A percentile compares a stretch with the other conserved stretches of the same genome.
Evolutionary conservation across 169 alveolate species (phyloP).

Genomic region (Pseudocohnilembus persalinus): DNA sequence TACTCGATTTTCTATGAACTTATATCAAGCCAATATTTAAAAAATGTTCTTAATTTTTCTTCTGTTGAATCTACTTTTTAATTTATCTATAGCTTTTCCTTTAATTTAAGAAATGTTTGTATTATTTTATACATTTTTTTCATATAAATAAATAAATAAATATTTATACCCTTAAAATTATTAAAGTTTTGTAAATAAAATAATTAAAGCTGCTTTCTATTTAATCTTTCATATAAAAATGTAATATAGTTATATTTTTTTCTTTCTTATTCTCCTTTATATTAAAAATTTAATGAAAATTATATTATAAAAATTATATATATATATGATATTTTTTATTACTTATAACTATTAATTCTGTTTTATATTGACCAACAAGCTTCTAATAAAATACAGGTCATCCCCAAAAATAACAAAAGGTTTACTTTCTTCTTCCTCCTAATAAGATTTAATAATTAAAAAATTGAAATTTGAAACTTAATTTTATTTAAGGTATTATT

Average conservation of each 20-base stretch:
- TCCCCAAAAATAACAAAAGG: not conserved
- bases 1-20: conserved; percentile 42
- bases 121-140: too few relatives aligned
- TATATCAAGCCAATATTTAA: conserved; percentile 55
- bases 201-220: not conserved
- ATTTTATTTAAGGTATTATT: too few relatives aligned
- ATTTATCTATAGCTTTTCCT: conserved; percentile 38
- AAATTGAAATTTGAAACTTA: not conserved
- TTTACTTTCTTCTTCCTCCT: not conserved
- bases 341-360: not conserved
- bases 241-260: not conserved
- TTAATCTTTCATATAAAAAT: not conserved
- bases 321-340: too few relatives aligned
- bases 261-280: not conserved
- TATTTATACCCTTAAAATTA: not conserved
- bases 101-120: too few relatives aligned
- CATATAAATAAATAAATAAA: too few relatives aligned
- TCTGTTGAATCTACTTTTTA: conserved; percentile 55
- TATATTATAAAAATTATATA: too few relatives aligned
- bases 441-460: too few relatives aligned
- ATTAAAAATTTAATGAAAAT: too few relatives aligned
- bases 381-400: not conserved
- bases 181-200: too few relatives aligned
- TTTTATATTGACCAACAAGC: too few relatives aligned
- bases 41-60: conserved; percentile 52